These are phyloP conservation scores for Pseudocohnilembus persalinus DNA, from an alignment of 169 alveolate species.

Conservation along the genomic window DNA sequence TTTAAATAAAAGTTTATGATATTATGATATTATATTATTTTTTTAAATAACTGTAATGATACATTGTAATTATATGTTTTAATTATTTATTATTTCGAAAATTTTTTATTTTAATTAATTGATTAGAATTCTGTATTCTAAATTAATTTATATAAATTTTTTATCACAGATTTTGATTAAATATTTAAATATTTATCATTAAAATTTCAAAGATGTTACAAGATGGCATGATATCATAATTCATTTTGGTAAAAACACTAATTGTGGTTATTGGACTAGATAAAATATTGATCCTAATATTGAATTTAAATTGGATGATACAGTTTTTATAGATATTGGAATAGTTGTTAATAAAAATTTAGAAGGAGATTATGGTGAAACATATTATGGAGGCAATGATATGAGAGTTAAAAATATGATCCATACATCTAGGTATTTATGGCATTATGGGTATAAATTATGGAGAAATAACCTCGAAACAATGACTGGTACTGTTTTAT, in stretches of 20 bases:
- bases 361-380: neutral
- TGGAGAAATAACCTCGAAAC: neutral
- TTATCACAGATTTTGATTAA: too few species aligned
- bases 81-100: too few species aligned
- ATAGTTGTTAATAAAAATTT: neutral
- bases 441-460: neutral
- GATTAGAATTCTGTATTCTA: too few species aligned
- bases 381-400: neutral
- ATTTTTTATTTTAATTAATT: too few species aligned
- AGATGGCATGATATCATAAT: neutral
- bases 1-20: too few species aligned
- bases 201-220: neutral
- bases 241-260: neutral
- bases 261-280: neutral
- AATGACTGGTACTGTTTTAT: neutral
- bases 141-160: too few species aligned
- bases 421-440: neutral
- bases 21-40: too few species aligned
- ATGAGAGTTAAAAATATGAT: neutral
- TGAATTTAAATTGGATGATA: neutral
- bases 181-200: neutral
- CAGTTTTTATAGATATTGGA: neutral
- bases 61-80: too few species aligned
- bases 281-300: neutral
- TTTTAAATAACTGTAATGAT: too few species aligned